Percentiles rank a stretch among this genome's conserved stretches.
These are phyloP conservation scores for Quercus phellos DNA, from an alignment of 331 rosid species.

Conservation along the genomic window DNA sequence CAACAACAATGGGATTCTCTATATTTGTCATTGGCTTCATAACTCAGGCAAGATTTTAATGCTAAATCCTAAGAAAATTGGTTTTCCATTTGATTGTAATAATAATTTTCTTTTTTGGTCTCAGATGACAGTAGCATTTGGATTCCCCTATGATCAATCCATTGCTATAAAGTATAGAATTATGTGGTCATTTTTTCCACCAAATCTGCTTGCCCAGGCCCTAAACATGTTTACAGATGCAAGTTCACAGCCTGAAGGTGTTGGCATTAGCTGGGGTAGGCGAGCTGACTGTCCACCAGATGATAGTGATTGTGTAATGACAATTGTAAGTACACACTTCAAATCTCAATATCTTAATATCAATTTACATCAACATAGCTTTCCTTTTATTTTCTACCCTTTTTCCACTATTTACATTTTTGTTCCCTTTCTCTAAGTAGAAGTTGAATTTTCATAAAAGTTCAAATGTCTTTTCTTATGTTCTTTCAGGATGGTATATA, in stretches of 20 bases:
- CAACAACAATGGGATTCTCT: slow-evolving; percentile 66
- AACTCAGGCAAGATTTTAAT: slow-evolving; percentile 66
- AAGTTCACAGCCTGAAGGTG: slow-evolving; percentile 43
- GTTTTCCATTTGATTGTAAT: slow-evolving; percentile 8
- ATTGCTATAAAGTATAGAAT: slow-evolving; percentile 17
- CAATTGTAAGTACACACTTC: slow-evolving; percentile 55
- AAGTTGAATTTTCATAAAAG: not conserved
- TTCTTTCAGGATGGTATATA: slow-evolving; percentile 64
- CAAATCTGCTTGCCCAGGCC: slow-evolving; percentile 74
- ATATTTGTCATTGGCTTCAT: slow-evolving; percentile 59
- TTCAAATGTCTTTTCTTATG: slow-evolving; percentile 17
- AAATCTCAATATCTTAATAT: not conserved
- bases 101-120: slow-evolving; percentile 5
- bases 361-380: not conserved
- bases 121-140: slow-evolving; percentile 48
- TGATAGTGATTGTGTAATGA: slow-evolving; percentile 40
- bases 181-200: slow-evolving; percentile 80
- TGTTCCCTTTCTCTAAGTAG: not conserved
- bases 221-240: slow-evolving; percentile 48
- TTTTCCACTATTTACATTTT: not conserved
- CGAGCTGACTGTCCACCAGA: slow-evolving; percentile 48
- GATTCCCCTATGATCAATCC: slow-evolving; percentile 43
- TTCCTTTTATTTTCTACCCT: not conserved
- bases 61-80: slow-evolving; percentile 5
- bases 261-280: slow-evolving; percentile 72